Base-by-base conservation (phyloP, 768 basidiomycete genomes). In the Favolaschia claudopus region DNA sequence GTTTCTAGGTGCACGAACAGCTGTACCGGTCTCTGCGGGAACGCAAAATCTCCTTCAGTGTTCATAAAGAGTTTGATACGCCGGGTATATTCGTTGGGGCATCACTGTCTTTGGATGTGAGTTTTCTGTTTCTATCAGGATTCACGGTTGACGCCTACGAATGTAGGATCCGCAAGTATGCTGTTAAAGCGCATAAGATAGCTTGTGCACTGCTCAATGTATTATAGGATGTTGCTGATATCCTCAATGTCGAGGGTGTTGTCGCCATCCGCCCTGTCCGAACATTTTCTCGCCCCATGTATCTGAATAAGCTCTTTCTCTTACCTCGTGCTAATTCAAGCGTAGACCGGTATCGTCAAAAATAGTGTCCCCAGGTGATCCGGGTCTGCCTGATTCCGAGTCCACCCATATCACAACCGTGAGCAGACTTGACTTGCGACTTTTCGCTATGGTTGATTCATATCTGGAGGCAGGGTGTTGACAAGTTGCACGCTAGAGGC, bases 401-500 rank as follows among this genome's bases (percentile, higher is more conserved):
- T 81, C 82, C 0, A 82, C 86, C 0, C 86, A 88, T 62, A 69
- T 84, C 43, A 62, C 85, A 47, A 86, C 83, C 27, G 86, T 85
- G 60, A 59, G 75, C 67, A n/a, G 20, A 9, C 22, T 36, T 25
- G 25, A 47, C 25, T 5, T 25, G 7, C 20, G 28, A 48, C 27
- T 33, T 7, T 25, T 3, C 36, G 24, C 43, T 32, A 43, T 31
- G 42, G 6, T 36, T n/a, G n/a, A 15, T 20, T 44, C 13, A 44
- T 46, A 31, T 25, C 32, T 40, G 32, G 37, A 29, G 33, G 24
- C 49, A 86, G 84, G 84, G 86, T 19, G 88, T 89, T 2, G 84
- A 89, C 64, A 83, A 81, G 58, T 77, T 89, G 19, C 89, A 91
- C 67, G 85, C 85, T 6, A 66, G 80, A 59, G 88, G 87, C 1